phyloP scores from a whole-genome alignment of 352 stramenopile genomes.

The Globisporangium cylindrosporum region DNA sequence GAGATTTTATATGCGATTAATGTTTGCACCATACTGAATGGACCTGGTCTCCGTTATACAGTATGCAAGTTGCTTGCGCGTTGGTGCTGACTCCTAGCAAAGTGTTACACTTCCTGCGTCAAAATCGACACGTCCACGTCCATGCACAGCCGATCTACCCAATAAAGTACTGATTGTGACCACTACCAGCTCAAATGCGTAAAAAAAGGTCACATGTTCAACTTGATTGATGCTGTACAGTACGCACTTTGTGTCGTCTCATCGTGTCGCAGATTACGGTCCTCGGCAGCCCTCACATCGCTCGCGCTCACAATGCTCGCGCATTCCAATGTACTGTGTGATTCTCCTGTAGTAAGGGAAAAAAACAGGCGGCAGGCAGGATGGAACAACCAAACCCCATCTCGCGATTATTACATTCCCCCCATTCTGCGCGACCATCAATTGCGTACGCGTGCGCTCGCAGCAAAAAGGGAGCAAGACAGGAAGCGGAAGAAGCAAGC shows the following conservation, averaged over 20 bases:
- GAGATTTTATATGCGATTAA: neutral
- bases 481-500: neutral
- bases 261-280: conserved; percentile 2
- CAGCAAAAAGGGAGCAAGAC: neutral
- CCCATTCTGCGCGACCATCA: neutral
- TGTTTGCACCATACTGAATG: neutral
- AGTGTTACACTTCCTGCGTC: neutral
- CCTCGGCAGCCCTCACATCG: neutral
- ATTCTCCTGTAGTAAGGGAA: no score
- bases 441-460: neutral
- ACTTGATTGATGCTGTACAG: neutral
- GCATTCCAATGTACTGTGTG: neutral
- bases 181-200: neutral
- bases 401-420: neutral
- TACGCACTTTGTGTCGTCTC: neutral
- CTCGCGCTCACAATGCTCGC: neutral
- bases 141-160: neutral
- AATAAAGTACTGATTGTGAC: neutral
- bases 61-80: neutral
- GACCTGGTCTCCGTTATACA: neutral
- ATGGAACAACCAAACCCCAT: conserved; percentile 6
- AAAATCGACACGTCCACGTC: neutral
- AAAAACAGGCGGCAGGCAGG: conserved; percentile 12
- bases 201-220: neutral
- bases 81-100: neutral